Evolutionary conservation across 2,329 filamentous ascomycete genomes (phyloP), one percentile per base, ranked within the genome.

Genomic region (Fusarium albosuccineum): DNA sequence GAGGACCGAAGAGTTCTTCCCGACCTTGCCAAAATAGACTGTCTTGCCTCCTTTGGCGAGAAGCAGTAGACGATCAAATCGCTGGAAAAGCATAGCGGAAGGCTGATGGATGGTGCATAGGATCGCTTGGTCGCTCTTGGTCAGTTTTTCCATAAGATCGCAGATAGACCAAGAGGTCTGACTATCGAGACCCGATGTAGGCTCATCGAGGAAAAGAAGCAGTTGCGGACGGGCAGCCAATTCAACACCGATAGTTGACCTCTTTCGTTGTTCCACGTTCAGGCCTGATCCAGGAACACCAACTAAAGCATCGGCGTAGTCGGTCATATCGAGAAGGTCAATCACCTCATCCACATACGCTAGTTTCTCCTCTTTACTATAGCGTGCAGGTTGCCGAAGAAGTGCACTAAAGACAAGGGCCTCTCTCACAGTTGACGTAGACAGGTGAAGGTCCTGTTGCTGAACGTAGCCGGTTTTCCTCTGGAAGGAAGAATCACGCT

Each of bases 391-490:
- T 70, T 97, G 93, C 65, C 93, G 90, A 37, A 97, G 88, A 11
- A 93, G 77, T 11, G 93, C 93, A 71, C 90, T 93, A 78, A 97
- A 97, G 63, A 87, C 87, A 26, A 97, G 84, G 9, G 93, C 92
- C 78, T 97, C 93, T 59, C 93, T 89, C 27, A 97, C 93, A 0
- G 93, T 97, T 1, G 0, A 92, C 95, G 17, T 89, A 83, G 33
- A 95, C 83, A 76, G 4, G 4, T 97, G 93, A 5, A 97, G 84
- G 84, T 97, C 93, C 74, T 96, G 92, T 76, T 97, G 93, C 74
- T 96, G 92, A 26, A 93, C 93, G 70, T 96, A 96, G 37, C 93
- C 93, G 0, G 92, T 95, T 80, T 93, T 94, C 58, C 93, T 89
- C 76, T 96, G 92, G 84, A 97, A 97, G 0, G 91, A 92, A 9